Evolutionary conservation across 2,329 filamentous ascomycete species (phyloP).

Genomic region (Alternaria novae-zelandiae): DNA sequence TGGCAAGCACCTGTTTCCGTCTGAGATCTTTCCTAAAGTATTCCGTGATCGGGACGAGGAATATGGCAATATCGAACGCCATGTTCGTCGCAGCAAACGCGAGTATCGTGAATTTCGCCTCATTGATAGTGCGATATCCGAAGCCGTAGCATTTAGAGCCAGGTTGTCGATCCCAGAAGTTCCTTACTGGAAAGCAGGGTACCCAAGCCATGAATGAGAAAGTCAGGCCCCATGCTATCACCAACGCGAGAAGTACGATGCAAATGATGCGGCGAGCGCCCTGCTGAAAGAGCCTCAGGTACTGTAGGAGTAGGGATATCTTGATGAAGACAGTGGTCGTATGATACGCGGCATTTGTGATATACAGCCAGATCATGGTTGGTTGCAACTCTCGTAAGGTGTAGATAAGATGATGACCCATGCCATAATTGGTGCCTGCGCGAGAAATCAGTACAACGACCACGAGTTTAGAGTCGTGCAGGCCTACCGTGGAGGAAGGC

Average conservation of each 20-base stretch:
- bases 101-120: conserved; percentile 26
- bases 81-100: conserved; percentile 39
- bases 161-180: conserved; percentile 22
- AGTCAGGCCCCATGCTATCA: conserved; percentile 34
- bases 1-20: conserved; percentile 32
- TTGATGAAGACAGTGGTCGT: conserved; percentile 42
- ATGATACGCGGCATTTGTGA: conserved; percentile 35
- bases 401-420: conserved; percentile 41
- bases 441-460: conserved; percentile 4
- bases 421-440: conserved; percentile 31
- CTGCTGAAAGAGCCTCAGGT: conserved; percentile 39
- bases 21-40: conserved; percentile 29
- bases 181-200: conserved; percentile 34
- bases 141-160: conserved; percentile 36
- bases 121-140: conserved; percentile 18
- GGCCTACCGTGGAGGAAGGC: conserved; percentile 29
- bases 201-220: conserved; percentile 42
- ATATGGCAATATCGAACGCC: conserved; percentile 37
- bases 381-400: conserved; percentile 12
- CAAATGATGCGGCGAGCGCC: conserved; percentile 24
- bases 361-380: conserved; percentile 33
- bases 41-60: conserved; percentile 35
- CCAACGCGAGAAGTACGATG: conserved; percentile 19
- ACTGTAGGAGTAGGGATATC: conserved; percentile 44
- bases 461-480: too few relatives aligned